Evolutionary conservation across 371 early-diverging fungal genomes (phyloP).

Genomic region (Cokeromyces recurvatus): DNA sequence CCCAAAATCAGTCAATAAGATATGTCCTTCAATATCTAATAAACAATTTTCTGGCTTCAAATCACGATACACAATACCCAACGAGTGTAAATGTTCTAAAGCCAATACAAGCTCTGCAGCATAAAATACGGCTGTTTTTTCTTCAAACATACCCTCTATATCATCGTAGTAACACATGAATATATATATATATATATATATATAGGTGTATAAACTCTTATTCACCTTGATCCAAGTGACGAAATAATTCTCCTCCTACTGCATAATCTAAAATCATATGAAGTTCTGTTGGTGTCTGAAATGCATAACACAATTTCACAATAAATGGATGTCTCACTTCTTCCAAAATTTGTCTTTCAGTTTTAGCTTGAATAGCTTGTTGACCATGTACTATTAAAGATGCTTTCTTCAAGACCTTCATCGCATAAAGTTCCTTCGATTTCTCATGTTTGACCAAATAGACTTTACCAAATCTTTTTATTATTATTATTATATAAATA

Average conservation of each 20-base stretch:
- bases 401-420: constrained; percentile 93
- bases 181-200: too few species aligned
- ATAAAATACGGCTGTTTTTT: constrained; percentile 77
- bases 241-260: constrained; percentile 98
- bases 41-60: constrained; percentile 91
- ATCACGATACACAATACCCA: constrained; percentile 87
- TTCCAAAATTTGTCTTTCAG: constrained; percentile 74
- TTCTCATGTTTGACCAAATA: constrained; percentile 71
- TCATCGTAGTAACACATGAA: not conserved
- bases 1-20: constrained; percentile 92
- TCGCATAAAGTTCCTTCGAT: constrained; percentile 70
- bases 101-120: constrained; percentile 84
- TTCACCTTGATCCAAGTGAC: constrained; percentile 75
- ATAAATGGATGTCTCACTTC: constrained; percentile 90
- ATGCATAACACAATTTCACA: constrained; percentile 93
- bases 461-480: constrained; percentile 70
- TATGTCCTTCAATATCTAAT: constrained; percentile 74
- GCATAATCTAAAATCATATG: constrained; percentile 97
- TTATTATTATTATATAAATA: not conserved
- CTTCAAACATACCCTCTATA: constrained; percentile 78
- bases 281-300: constrained; percentile 82
- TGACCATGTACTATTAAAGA: constrained; percentile 68
- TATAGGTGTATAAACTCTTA: too few species aligned
- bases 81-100: constrained; percentile 83
- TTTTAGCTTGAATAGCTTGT: constrained; percentile 66